Evolutionary conservation across 495 filamentous ascomycete species (phyloP), one percentile per base, ranked within the genome.

Genomic region (Trichoderma parareesei): DNA sequence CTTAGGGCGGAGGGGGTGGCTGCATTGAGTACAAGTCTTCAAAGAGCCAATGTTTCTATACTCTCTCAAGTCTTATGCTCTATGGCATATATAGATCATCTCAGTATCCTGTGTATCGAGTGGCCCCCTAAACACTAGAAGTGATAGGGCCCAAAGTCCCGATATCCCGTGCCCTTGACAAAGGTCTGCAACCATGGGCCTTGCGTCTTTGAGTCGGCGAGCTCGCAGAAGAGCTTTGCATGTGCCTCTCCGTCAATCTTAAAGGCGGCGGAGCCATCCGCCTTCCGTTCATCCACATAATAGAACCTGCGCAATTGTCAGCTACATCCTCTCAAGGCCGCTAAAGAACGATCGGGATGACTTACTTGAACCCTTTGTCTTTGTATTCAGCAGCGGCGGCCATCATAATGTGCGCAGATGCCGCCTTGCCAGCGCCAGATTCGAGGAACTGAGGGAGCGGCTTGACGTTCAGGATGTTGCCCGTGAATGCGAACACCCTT

Each of bases 401-500:
- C 60, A 71, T 63, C 53, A 83, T 79, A 46, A 81, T 73, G 63
- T 82, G 77, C 4, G 79, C 75, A 14, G 72, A 69, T 9, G 74
- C 81, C 9, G 77, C 72, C 65, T 82, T 83, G 0, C 80, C 81
- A 6, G 77, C 70, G 20, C 80, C 80, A 9, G 69, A 61, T 65
- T 67, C 62, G 37, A 83, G 49, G 61, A 82, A 62, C 16, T 57
- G 42, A 38, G 72, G 65, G 14, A 79, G 67, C 38, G 66, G 68
- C 1, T 55, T 69, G 0, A 67, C 69, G 66, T 81, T 81, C 9
- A 79, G 66, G 5, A 73, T 74, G 66, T 83, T 83, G 5, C 81
- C 81, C 13, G 79, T 81, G 66, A 74, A 81, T 62, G 82, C 79
- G 68, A 83, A 83, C 1, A 78, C 78, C 55, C 67, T 73, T 11